phyloP scores from a whole-genome alignment of 176 grass and related monocot genomes.

The Oryza meridionalis region DNA sequence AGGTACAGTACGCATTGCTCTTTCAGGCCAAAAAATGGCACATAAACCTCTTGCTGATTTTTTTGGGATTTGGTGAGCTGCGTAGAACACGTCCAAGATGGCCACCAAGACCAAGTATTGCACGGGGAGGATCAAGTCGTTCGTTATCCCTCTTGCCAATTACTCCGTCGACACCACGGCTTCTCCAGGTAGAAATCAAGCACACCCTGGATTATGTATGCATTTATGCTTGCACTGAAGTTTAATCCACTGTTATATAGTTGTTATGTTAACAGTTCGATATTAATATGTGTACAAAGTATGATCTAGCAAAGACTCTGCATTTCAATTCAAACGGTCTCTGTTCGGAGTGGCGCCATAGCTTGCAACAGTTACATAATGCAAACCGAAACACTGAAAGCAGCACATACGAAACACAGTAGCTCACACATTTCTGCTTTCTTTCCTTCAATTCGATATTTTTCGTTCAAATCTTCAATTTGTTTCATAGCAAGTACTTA shows the following conservation, averaged over 20 bases:
- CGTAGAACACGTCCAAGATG: constrained; percentile 85
- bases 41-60: not conserved
- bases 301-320: not conserved
- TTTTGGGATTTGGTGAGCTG: not conserved
- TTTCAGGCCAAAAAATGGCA: too few relatives aligned
- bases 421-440: not conserved
- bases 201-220: too few relatives aligned
- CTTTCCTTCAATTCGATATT: not conserved
- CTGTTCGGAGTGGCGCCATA: not conserved
- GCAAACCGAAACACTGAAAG: not conserved
- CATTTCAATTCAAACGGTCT: not conserved
- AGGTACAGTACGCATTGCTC: not conserved
- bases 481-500: constrained; percentile 1
- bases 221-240: not conserved
- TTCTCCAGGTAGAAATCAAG: constrained; percentile 57
- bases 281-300: not conserved
- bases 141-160: constrained; percentile 73
- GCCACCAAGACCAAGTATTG: constrained; percentile 78
- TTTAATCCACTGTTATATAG: not conserved
- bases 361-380: not conserved
- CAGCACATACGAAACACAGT: not conserved
- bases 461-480: not conserved
- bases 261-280: not conserved
- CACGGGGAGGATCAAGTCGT: constrained; percentile 95
- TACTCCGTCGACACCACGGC: constrained; percentile 79